Evolutionary conservation across 352 stramenopile genomes (phyloP).

Genomic region (Pythium aristosporum): DNA sequence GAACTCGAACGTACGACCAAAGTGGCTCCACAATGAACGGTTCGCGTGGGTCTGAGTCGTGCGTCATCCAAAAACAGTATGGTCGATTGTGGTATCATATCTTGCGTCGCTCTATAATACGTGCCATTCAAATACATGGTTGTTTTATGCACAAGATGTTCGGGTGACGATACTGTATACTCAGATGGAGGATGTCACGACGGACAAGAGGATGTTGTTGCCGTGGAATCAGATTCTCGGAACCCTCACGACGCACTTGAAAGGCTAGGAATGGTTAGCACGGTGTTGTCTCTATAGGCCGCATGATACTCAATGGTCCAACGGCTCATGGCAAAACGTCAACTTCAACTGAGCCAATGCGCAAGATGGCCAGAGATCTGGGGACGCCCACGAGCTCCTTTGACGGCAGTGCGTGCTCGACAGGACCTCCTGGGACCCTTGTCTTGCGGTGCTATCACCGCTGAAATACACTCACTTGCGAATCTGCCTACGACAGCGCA

Average conservation of each 20-base stretch:
- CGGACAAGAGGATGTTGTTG: neutral
- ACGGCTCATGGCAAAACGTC: neutral
- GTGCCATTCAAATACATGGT: neutral
- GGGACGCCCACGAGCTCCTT: neutral
- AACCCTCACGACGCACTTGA: neutral
- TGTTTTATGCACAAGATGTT: neutral
- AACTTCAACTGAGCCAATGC: neutral
- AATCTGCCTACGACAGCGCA: neutral
- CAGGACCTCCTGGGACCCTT: too few species aligned
- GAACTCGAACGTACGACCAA: conserved; percentile 16
- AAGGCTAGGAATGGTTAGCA: neutral
- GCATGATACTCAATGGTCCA: neutral
- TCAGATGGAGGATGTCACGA: neutral
- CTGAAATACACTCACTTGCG: conserved; percentile 11
- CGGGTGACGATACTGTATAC: too few species aligned
- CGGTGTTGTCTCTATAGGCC: neutral
- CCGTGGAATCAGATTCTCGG: conserved; percentile 2
- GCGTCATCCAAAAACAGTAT: neutral
- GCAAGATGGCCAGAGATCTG: neutral
- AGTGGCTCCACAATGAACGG: conserved; percentile 61
- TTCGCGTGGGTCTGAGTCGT: conserved; percentile 48
- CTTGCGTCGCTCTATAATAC: neutral
- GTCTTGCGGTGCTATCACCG: neutral
- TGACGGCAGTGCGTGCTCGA: too few species aligned
- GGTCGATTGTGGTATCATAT: neutral